These are phyloP conservation scores for Juncus effusus DNA, from an alignment of 176 grass and related monocot species.

Conservation along the genomic window DNA sequence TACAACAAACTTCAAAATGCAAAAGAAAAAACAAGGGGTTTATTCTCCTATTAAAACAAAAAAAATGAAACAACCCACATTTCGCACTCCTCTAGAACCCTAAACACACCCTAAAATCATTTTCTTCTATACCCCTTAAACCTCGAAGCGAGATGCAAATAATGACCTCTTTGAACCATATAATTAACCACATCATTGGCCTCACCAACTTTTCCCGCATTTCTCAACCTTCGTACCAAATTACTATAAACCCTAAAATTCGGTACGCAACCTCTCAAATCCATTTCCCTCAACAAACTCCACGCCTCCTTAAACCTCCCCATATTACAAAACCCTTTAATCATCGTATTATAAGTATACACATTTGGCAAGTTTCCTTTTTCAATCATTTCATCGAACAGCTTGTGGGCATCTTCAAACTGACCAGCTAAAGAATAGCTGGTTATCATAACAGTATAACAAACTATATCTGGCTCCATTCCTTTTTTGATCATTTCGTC, in stretches of 20 bases:
- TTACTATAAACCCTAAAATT: constrained; percentile 86
- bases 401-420: constrained; percentile 56
- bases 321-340: constrained; percentile 56
- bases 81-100: constrained; percentile 2
- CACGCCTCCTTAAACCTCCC: constrained; percentile 84
- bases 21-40: neutral
- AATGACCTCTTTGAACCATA: constrained; percentile 87
- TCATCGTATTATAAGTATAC: constrained; percentile 88
- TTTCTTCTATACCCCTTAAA: constrained; percentile 81
- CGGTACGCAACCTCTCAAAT: constrained; percentile 64
- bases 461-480: constrained; percentile 75
- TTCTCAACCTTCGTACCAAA: constrained; percentile 58
- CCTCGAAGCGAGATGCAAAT: constrained; percentile 80
- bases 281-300: constrained; percentile 81
- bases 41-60: constrained; percentile 3
- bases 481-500: constrained; percentile 95
- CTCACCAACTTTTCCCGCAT: constrained; percentile 62
- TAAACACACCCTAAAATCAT: constrained; percentile 34
- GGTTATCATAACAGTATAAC: constrained; percentile 84
- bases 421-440: constrained; percentile 69
- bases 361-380: constrained; percentile 85
- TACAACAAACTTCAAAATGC: neutral
- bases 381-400: constrained; percentile 78
- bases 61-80: constrained; percentile 28
- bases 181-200: constrained; percentile 81